phyloP scores from a whole-genome alignment of 805 yeast species.

The Hanseniaspora hatyaiensis region DNA sequence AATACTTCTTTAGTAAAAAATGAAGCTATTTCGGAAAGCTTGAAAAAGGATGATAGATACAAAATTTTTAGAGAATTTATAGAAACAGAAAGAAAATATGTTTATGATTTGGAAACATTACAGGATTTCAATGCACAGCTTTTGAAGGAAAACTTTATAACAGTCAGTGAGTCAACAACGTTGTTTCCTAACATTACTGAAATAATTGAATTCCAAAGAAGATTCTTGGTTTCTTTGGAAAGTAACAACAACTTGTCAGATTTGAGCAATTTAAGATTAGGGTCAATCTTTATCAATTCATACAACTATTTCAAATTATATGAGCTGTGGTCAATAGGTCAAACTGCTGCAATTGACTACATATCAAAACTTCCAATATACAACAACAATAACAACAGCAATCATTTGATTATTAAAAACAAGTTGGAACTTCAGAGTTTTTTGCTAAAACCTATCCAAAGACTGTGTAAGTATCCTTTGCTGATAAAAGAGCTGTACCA shows the following conservation, averaged over 20 bases:
- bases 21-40: constrained; percentile 20
- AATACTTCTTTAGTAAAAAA: constrained; percentile 19
- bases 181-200: constrained; percentile 76
- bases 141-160: constrained; percentile 49
- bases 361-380: constrained; percentile 35
- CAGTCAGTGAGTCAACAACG: constrained; percentile 67
- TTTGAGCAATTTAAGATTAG: constrained; percentile 62
- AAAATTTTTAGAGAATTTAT: constrained; percentile 76
- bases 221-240: constrained; percentile 79
- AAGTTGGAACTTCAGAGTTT: constrained; percentile 82
- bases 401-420: constrained; percentile 61
- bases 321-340: constrained; percentile 91
- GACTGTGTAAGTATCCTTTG: constrained; percentile 90
- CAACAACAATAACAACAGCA: constrained; percentile 33
- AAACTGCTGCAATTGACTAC: constrained; percentile 72
- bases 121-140: constrained; percentile 58
- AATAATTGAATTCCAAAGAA: constrained; percentile 81
- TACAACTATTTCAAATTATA: constrained; percentile 77
- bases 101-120: constrained; percentile 75
- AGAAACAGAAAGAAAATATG: constrained; percentile 85
- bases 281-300: constrained; percentile 76
- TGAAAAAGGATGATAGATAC: constrained; percentile 26
- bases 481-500: constrained; percentile 65
- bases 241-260: constrained; percentile 68
- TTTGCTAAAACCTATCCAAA: constrained; percentile 85